Base-by-base conservation (phyloP, 768 basidiomycete species). In the Podaxis carcinomalis region DNA sequence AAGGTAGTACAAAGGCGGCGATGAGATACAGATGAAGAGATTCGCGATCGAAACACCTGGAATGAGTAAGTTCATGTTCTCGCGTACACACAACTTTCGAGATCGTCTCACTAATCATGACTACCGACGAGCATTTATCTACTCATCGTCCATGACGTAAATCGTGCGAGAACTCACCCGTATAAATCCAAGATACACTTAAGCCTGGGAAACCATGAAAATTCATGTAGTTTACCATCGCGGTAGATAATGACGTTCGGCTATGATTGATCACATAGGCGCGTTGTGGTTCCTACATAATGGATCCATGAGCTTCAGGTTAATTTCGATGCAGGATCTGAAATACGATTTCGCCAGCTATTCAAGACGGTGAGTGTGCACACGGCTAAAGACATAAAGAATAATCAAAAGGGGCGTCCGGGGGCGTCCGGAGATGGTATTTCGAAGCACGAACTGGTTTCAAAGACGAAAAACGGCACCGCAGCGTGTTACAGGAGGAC, bases 391-490 rank as follows among this genome's bases (percentile, higher is more conserved):
- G 10, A 2, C 10, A 4, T 14, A 10, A 32, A 42, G 36, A 9
- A 13, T 21, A 37, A 57, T 23, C 47, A 49, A 23, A 23, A 27
- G 9, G 11, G 10, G 2, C 3, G 51, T 35, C n/a, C 7, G 16
- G 9, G 11, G 10, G 2, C 3, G 51, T 35, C n/a, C 7, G 16
- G 16, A 21, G 2, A 14, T 10, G 19, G 50, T 1, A 1, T 4
- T 19, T 5, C 9, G 1, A 37, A 23, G 3, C 19, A 27, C 46
- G 14, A 11, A 51, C 58, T 16, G 32, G 47, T 35, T 35, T 59
- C 58, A 35, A 59, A 59, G 16, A 59, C 7, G 19, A 59, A 53
- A n/a, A 59, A 16, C 3, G 58, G 58, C 5, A 46, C 51, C 37
- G 13, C 11, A 59, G 25, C 25, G 58, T 28, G 4, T 36, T 13